These are phyloP conservation scores for Dactylorhiza incarnata DNA, from an alignment of 106 monocot species.

Conservation along the genomic window DNA sequence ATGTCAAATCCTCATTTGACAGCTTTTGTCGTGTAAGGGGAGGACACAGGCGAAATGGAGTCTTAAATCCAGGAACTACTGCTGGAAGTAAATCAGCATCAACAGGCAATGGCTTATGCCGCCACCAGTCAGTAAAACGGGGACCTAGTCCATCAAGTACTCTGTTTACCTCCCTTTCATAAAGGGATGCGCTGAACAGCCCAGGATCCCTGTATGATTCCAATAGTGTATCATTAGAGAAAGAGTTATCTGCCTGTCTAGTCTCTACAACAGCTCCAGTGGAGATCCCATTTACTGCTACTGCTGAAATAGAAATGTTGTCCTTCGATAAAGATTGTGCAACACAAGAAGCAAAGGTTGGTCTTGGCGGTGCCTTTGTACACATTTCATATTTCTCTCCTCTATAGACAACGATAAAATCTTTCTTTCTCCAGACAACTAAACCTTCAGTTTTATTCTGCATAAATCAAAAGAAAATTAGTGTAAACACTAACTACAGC, in stretches of 20 bases:
- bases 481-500: background rate
- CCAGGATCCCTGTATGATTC: slow-evolving; percentile 8
- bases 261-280: background rate
- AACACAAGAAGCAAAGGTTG: background rate
- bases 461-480: background rate
- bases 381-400: slow-evolving; percentile 12
- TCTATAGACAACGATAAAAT: slow-evolving; percentile 59
- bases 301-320: background rate
- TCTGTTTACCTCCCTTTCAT: slow-evolving; percentile 74
- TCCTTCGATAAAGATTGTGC: slow-evolving; percentile 4
- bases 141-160: slow-evolving; percentile 75
- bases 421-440: slow-evolving; percentile 64
- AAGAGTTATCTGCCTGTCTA: slow-evolving; percentile 2
- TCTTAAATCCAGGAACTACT: slow-evolving; percentile 48
- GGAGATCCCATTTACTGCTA: background rate
- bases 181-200: slow-evolving; percentile 41
- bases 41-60: slow-evolving; percentile 60
- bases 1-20: slow-evolving; percentile 57
- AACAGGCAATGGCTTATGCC: slow-evolving; percentile 72
- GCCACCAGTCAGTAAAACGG: slow-evolving; percentile 95
- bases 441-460: slow-evolving; percentile 87
- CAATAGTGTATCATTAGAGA: background rate
- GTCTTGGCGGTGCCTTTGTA: slow-evolving; percentile 6
- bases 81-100: slow-evolving; percentile 94
- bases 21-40: slow-evolving; percentile 37